Conservation (phyloP, 2,329 filamentous ascomycete genomes). For the Ceratocystis papillata region DNA sequence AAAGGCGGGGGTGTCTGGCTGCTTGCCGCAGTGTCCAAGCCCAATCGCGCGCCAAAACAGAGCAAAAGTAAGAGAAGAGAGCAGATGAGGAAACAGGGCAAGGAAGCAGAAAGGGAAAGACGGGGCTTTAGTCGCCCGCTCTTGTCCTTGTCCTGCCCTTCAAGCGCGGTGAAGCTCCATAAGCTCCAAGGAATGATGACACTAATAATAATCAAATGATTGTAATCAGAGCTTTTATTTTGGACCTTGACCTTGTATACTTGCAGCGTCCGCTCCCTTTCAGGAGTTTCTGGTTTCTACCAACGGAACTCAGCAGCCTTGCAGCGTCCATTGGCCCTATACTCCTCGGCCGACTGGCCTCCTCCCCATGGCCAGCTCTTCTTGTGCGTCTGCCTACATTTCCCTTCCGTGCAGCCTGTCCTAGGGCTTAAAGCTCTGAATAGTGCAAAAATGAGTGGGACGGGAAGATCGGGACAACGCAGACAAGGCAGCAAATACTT, state of each 20-base stretch:
- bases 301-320: background rate
- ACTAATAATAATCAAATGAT: background rate
- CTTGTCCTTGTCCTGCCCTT: background rate
- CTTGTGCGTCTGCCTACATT: too few species aligned
- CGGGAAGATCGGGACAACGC: too few species aligned
- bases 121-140: background rate
- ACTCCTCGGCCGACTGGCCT: too few species aligned
- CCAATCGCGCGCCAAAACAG: constrained; percentile 10
- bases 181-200: background rate
- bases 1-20: background rate
- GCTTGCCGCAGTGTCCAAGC: background rate
- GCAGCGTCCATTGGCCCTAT: background rate
- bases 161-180: background rate
- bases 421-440: too few species aligned
- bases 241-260: background rate
- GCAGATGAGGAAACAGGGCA: background rate
- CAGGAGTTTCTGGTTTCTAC: background rate
- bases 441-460: too few species aligned
- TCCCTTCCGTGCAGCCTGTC: too few species aligned
- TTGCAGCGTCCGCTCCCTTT: background rate
- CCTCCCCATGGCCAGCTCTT: too few species aligned
- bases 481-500: too few species aligned
- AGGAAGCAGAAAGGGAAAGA: background rate
- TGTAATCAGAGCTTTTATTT: background rate
- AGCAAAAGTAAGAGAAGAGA: background rate